Percentiles rank a stretch among this genome's conserved stretches.
Conservation (phyloP, 1,139 yeast species). For the Pichia sp. region DNA sequence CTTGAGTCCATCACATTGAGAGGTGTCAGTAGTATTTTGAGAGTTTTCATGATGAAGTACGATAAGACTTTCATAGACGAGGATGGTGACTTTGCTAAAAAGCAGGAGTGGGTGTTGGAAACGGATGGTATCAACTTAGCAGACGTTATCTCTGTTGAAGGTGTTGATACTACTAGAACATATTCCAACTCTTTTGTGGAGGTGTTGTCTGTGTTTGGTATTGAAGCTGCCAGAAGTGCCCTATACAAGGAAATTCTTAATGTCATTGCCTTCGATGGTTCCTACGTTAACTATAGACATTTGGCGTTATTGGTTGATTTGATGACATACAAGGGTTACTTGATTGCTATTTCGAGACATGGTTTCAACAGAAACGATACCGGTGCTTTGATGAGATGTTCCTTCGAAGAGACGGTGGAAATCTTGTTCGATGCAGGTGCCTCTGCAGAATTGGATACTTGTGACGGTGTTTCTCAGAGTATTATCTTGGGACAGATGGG, state of each 20-base stretch:
- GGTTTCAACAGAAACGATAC: conserved; percentile 99
- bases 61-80: conserved; percentile 73
- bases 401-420: conserved; percentile 98
- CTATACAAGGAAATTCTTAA: conserved; percentile 89
- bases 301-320: conserved; percentile 96
- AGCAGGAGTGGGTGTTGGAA: conserved; percentile 97
- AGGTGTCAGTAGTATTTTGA: conserved; percentile 92
- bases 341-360: conserved; percentile 99
- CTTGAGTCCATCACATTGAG: conserved; percentile 88
- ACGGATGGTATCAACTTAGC: conserved; percentile 97
- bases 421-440: conserved; percentile 97
- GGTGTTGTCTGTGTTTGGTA: conserved; percentile 90
- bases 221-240: conserved; percentile 96
- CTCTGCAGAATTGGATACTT: conserved; percentile 94
- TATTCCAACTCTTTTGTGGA: conserved; percentile 97
- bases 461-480: conserved; percentile 97
- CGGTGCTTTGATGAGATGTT: conserved; percentile 98
- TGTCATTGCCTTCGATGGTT: conserved; percentile 99
- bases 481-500: conserved; percentile 98
- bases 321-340: conserved; percentile 97
- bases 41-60: conserved; percentile 92
- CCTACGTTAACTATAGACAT: conserved; percentile 97
- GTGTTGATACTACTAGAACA: conserved; percentile 85
- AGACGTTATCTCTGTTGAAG: conserved; percentile 91
- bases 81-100: conserved; percentile 80